Conservation (phyloP, 352 stramenopile species). For the Globisporangium uncinulatum region DNA sequence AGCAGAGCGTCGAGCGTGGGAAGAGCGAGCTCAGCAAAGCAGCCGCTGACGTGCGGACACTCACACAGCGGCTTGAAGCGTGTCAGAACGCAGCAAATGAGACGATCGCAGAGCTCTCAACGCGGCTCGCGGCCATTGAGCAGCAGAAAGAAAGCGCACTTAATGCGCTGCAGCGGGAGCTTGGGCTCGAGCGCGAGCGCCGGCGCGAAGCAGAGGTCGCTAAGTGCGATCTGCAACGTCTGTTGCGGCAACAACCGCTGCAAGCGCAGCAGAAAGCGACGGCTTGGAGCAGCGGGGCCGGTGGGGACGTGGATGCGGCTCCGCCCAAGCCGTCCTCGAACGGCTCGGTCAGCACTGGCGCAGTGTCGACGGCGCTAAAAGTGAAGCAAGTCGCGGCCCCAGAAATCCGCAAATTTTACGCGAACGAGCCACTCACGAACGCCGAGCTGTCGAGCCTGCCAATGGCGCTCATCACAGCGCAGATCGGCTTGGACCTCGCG, state of each 20-base stretch:
- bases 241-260: constrained; percentile 25
- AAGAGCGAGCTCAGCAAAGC: constrained; percentile 50
- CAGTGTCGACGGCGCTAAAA: constrained; percentile 12
- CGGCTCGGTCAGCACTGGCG: not conserved
- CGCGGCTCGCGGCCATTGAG: constrained; percentile 39
- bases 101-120: constrained; percentile 48
- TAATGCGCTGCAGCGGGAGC: constrained; percentile 36
- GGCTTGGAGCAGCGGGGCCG: constrained; percentile 1
- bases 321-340: not conserved
- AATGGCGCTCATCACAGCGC: constrained; percentile 66
- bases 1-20: constrained; percentile 41
- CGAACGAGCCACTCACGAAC: constrained; percentile 59
- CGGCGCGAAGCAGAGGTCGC: constrained; percentile 51
- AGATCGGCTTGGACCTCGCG: constrained; percentile 58
- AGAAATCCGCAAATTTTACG: constrained; percentile 58
- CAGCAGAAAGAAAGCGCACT: constrained; percentile 45
- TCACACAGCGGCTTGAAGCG: constrained; percentile 44
- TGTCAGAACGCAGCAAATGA: constrained; percentile 53
- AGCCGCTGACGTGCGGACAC: constrained; percentile 33
- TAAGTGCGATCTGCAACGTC: constrained; percentile 51
- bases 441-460: constrained; percentile 58
- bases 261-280: not conserved
- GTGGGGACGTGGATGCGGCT: not conserved
- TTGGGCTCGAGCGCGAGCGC: constrained; percentile 54
- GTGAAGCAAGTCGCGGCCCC: constrained; percentile 2